phyloP scores from a whole-genome alignment of 176 grass and related monocot genomes.

The Olyra latifolia region DNA sequence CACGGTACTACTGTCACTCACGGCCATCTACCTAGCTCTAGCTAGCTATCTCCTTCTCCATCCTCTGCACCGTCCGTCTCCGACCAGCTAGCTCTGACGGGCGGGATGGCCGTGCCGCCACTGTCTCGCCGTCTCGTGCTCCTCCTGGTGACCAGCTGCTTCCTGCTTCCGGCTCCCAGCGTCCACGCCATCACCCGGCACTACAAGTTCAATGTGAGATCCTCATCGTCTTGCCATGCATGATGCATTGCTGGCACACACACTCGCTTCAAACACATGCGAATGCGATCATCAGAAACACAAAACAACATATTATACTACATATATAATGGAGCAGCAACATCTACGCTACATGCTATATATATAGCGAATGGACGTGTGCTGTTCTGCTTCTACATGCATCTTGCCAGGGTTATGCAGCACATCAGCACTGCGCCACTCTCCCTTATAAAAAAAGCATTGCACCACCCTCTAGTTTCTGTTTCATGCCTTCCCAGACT shows the following conservation, averaged over 20 bases:
- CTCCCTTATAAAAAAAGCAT: neutral
- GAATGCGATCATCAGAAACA: neutral
- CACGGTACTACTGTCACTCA: neutral
- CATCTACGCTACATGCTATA: neutral
- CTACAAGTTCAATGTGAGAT: constrained; percentile 80
- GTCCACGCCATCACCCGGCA: constrained; percentile 45
- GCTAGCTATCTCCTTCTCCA: neutral
- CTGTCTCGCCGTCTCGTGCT: neutral
- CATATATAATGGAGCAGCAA: neutral
- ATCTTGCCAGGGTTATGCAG: neutral
- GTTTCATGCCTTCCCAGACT: neutral
- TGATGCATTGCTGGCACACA: neutral
- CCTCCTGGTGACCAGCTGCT: constrained; percentile 32
- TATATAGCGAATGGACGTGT: too few species aligned
- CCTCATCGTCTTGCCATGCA: neutral
- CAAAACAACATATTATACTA: neutral
- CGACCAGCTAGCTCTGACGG: neutral
- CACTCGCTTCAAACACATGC: neutral
- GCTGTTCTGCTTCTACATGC: neutral
- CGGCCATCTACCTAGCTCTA: neutral
- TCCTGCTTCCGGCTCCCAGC: constrained; percentile 43
- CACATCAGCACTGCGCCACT: neutral
- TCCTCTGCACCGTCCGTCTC: neutral
- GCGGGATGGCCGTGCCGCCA: neutral
- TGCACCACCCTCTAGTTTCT: neutral